Evolutionary conservation across 768 basidiomycete genomes (phyloP), one percentile per base, ranked within the genome.

Genomic region (Phylloporus sp.): DNA sequence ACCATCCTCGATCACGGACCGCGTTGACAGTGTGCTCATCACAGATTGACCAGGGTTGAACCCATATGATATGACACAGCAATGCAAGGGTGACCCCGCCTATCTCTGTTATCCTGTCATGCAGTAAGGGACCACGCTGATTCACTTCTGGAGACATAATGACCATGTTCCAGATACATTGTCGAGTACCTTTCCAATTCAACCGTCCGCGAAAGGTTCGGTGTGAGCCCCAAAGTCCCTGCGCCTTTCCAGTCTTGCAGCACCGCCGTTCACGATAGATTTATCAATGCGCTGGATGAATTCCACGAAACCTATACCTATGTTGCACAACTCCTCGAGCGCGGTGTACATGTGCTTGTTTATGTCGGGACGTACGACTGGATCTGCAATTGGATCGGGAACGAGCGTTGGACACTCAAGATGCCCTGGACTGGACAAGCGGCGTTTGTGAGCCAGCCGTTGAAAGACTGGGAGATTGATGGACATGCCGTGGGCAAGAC

Each of bases 361-460:
- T 89, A 89, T 55, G 84, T 84, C 1, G 86, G 86, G n/a, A 85
- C 81, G 40, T 85, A 84, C 57, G 85, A 88, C 60, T 88, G 86
- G 85, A 85, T 85, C 55, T 89, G 87, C 62, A 88, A 89, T 63
- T 86, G 81, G 80, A 70, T 87, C 28, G 84, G 85, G 13, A 91
- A 91, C 68, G 80, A 80, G 60, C 73, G 80, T 36, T 91, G 90
- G 90, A 80, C 85, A 9, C 79, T 86, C 46, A 74, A 78, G 52
- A 70, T 91, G 38, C 77, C 84, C 34, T 90, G 88, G 88, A 78
- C 76, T 44, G 84, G 85, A 3, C 66, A 73, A 39, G 69, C 70
- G 28, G 76, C 58, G 15, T 89, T 83, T 67, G 64, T 61, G 6
- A 58, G 54, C 11, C 71, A 72, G 11, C 67, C 72, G 27, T 77